Evolutionary conservation across 2,329 filamentous ascomycete species (phyloP), one percentile per base, ranked within the genome.

Genomic region (Cytospora piceicola): DNA sequence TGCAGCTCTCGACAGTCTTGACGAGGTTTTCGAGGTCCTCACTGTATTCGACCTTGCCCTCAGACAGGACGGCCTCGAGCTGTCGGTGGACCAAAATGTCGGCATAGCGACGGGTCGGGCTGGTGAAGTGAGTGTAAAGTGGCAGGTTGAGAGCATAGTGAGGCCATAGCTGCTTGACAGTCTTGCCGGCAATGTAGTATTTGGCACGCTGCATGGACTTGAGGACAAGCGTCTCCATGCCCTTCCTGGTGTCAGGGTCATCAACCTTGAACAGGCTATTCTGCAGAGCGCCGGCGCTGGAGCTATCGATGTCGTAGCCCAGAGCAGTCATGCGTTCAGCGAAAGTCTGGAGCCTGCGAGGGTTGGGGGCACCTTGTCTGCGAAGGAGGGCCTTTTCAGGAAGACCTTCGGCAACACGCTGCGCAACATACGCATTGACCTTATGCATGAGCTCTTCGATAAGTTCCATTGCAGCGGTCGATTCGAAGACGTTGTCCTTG

Each of bases 161-260:
- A 68, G 91, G 87, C 80, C 91, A 90, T 70, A 94, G 83, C 68
- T 92, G 90, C 77, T 91, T 89, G 52, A 87, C 80, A 39, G 90
- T 88, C 82, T 93, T 96, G 74, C 91, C 88, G 63, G 90, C 85
- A 71, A 98, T 90, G 74, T 89, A 96, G 81, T 99, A 99, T 79
- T 97, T 98, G 74, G 94, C 95, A 68, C 94, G 91, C 73, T 92
- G 90, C 93, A 98, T 97, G 46, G 93, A 90, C 83, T 99, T 99
- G 77, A 97, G 85, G 39, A 98, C 83, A 34, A 98, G 82, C 2
- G 94, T 97, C 83, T 99, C 95, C 92, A 99, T 97, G 69, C 95
- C 95, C 87, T 96, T 97, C 73, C 95, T 91, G 69, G 97, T 83
- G 71, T 96, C 93, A 42, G 87, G 79, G 76, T 99, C 93, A 56